Evolutionary conservation across 768 basidiomycete species (phyloP).

Genomic region (Pulveroboletus frians): DNA sequence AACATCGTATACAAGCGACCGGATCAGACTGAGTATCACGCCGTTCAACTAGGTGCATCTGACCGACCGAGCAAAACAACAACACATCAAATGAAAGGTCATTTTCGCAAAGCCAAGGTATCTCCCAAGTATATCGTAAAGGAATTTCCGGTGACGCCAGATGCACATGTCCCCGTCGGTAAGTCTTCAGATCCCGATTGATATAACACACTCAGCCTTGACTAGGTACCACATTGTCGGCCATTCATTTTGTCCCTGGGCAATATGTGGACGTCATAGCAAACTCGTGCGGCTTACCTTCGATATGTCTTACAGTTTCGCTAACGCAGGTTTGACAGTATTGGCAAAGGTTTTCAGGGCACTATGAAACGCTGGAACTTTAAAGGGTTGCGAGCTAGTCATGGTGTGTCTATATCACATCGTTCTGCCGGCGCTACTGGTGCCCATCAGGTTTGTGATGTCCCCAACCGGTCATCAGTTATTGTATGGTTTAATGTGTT

Average conservation of each 20-base stretch:
- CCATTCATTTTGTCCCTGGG: conserved; percentile 94
- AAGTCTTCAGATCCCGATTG: conserved; percentile 26
- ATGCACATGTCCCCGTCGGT: conserved; percentile 90
- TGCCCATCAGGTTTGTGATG: conserved; percentile 74
- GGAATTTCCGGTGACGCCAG: conserved; percentile 84
- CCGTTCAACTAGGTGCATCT: conserved; percentile 89
- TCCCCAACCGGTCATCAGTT: not conserved
- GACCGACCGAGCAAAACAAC: conserved; percentile 69
- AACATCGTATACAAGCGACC: conserved; percentile 62
- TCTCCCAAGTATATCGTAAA: conserved; percentile 77
- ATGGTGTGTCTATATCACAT: conserved; percentile 95
- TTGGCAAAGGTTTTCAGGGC: conserved; percentile 96
- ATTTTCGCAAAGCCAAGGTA: conserved; percentile 81
- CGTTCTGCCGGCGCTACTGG: conserved; percentile 91
- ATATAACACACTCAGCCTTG: not conserved
- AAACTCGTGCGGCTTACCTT: conserved; percentile 60
- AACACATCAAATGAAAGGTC: conserved; percentile 78
- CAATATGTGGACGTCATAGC: conserved; percentile 91
- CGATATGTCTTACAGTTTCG: not conserved
- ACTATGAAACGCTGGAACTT: conserved; percentile 97
- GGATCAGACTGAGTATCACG: conserved; percentile 74
- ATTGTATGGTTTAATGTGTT: conserved; percentile 2
- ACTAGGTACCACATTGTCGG: conserved; percentile 81
- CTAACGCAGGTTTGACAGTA: conserved; percentile 43
- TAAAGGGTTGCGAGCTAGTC: conserved; percentile 84